Evolutionary conservation across 441 rosid species (phyloP).

Genomic region (Metrosideros polymorpha): DNA sequence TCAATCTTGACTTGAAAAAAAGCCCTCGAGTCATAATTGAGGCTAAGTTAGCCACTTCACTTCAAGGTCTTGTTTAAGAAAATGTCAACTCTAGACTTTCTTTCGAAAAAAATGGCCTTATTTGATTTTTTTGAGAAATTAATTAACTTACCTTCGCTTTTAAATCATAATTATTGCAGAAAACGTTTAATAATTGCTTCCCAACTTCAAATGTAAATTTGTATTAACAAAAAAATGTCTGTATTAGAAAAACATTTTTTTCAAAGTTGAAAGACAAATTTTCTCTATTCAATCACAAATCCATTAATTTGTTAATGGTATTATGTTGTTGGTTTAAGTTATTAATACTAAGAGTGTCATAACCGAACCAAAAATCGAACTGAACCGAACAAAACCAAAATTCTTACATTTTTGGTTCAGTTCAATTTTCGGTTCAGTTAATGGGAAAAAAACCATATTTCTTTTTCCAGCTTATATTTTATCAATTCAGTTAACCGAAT

Average conservation of each 20-base stretch:
- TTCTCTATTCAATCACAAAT: background rate
- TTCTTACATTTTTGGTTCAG: no score
- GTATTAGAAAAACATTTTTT: background rate
- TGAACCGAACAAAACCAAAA: no score
- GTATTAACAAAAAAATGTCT: background rate
- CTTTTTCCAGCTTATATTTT: no score
- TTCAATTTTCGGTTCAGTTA: no score
- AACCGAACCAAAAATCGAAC: no score
- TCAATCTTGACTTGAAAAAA: no score
- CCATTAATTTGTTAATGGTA: background rate
- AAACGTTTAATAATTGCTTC: background rate
- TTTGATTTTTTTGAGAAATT: background rate
- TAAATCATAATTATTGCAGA: background rate
- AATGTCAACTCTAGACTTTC: fast-evolving
- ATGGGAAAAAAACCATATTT: no score
- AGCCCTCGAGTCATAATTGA: no score
- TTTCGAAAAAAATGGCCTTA: background rate
- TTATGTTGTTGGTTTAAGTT: background rate
- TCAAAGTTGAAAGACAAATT: background rate
- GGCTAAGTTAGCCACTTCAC: no score
- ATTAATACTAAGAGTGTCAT: no score
- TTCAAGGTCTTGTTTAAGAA: background rate
- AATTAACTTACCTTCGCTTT: background rate
- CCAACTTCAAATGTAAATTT: background rate
- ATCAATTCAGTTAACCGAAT: no score